Conservation (phyloP, 306 rosid species). For the Acmispon strigosus region DNA sequence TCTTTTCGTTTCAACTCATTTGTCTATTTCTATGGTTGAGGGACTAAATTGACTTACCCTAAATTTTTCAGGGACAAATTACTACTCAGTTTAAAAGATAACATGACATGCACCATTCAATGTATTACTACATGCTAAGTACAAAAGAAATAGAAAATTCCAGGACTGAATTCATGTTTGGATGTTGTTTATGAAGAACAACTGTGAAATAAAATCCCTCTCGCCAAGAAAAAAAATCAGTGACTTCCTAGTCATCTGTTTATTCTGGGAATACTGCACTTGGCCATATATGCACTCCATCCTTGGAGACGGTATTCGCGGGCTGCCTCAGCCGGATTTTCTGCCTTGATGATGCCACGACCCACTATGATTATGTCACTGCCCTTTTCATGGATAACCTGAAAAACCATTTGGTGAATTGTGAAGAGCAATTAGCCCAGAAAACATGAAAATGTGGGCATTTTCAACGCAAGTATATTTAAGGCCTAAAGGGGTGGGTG, state of each 20-base stretch:
- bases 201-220: not conserved
- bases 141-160: not conserved
- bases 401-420: constrained; percentile 23
- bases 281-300: constrained; percentile 76
- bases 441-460: no score
- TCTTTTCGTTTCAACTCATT: no score
- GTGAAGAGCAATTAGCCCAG: not conserved
- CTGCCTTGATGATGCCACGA: constrained; percentile 79
- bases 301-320: constrained; percentile 69
- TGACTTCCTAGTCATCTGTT: not conserved
- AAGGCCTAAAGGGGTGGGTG: no score
- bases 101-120: not conserved
- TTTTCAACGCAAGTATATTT: no score
- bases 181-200: not conserved
- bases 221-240: not conserved
- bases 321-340: constrained; percentile 57
- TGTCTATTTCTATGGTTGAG: no score
- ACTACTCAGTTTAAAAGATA: no score
- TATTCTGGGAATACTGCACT: constrained; percentile 1
- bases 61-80: no score
- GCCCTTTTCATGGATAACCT: constrained; percentile 73
- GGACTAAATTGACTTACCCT: no score
- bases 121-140: not conserved
- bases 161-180: not conserved
- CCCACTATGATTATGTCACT: constrained; percentile 88